Conservation (phyloP, 306 rosid genomes). For the Dalbergia cultrata region DNA sequence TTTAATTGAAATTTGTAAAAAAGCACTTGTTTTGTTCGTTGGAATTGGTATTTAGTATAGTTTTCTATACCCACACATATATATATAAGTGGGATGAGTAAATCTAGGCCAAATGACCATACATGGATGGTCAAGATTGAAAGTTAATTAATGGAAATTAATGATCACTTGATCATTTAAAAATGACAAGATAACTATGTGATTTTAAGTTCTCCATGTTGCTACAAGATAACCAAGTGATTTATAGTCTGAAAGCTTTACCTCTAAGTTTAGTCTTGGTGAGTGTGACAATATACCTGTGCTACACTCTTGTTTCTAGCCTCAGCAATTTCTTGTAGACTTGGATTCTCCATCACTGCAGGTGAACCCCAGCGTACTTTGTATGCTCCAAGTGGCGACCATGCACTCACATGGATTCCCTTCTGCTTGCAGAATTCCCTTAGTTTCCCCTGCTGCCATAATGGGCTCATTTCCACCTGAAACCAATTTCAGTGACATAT, state of each 20-base stretch:
- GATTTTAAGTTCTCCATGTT: background rate
- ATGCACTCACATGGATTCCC: conserved; percentile 52
- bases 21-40: background rate
- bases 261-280: background rate
- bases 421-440: conserved; percentile 46
- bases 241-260: background rate
- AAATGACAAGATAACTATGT: too few species aligned
- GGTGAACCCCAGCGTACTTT: conserved; percentile 36
- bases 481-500: background rate
- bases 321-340: conserved; percentile 42
- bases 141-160: too few species aligned
- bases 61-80: too few species aligned
- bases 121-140: too few species aligned
- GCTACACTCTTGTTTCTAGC: conserved; percentile 45
- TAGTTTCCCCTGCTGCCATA: conserved; percentile 49
- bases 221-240: background rate
- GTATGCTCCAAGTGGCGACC: conserved; percentile 54
- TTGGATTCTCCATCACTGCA: conserved; percentile 52
- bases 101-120: too few species aligned
- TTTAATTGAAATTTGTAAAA: background rate
- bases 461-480: conserved; percentile 55
- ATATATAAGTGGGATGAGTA: too few species aligned
- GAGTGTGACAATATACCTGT: conserved; percentile 12
- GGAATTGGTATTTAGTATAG: background rate
- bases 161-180: too few species aligned